Evolutionary conservation across 352 stramenopile species (phyloP).

Genomic region (Pythium phragmiticola): DNA sequence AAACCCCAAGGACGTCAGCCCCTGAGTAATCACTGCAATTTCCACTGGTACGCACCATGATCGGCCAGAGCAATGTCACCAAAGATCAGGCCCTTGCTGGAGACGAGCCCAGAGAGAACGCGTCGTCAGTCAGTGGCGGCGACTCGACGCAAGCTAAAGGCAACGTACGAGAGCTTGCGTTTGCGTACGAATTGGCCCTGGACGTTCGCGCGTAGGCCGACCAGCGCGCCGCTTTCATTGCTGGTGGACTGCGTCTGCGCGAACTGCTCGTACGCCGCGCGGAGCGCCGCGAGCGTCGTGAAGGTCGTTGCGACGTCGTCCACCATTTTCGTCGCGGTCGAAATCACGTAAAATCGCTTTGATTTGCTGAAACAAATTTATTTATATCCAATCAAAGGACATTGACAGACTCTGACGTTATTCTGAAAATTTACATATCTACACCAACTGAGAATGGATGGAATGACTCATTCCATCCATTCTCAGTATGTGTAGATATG

Average conservation of each 20-base stretch:
- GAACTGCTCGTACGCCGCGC: constrained; percentile 19
- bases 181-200: constrained; percentile 75
- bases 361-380: no score
- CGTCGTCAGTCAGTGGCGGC: not conserved
- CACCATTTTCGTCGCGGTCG: constrained; percentile 1
- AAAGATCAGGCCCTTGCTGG: constrained; percentile 81
- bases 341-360: not conserved
- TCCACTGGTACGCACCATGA: constrained; percentile 32
- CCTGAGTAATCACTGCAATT: not conserved
- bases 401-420: no score
- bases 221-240: not conserved
- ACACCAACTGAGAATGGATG: no score
- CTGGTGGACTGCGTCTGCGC: not conserved
- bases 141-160: not conserved
- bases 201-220: constrained; percentile 36
- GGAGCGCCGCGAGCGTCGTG: constrained; percentile 29
- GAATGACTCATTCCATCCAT: no score
- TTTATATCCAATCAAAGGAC: no score
- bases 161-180: constrained; percentile 70
- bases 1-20: not conserved
- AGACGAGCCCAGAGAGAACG: not conserved
- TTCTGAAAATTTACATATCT: no score
- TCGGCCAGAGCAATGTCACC: constrained; percentile 74
- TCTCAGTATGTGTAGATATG: no score
- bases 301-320: constrained; percentile 4